Conservation (phyloP, 2,329 filamentous ascomycete genomes). For the Epichloe brachyelytri region DNA sequence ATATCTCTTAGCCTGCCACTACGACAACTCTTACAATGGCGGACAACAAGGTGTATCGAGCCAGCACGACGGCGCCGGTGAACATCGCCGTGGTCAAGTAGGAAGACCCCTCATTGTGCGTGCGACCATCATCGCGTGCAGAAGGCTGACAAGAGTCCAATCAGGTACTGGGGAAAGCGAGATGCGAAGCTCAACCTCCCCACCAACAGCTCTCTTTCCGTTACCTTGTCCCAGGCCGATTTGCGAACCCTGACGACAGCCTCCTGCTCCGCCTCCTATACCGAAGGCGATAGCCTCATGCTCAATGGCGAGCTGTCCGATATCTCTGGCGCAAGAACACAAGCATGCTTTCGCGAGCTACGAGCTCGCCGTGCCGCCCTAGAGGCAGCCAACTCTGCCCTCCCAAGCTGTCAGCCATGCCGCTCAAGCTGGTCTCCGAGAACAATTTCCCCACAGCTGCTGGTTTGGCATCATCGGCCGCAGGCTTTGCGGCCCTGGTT, state of each 20-base stretch:
- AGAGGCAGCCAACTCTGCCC: conserved; percentile 55
- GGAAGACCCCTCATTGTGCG: conserved; percentile 4
- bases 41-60: conserved; percentile 59
- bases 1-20: not conserved
- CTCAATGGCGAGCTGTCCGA: conserved; percentile 78
- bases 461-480: conserved; percentile 64
- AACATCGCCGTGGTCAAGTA: conserved; percentile 98
- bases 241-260: conserved; percentile 93
- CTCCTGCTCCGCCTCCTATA: conserved; percentile 66
- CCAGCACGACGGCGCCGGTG: conserved; percentile 91
- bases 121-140: not conserved
- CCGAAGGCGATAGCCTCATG: conserved; percentile 54
- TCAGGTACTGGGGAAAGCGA: conserved; percentile 88
- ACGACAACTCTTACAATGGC: conserved; percentile 23
- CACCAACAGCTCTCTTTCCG: conserved; percentile 93
- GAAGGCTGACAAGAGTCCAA: not conserved
- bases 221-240: conserved; percentile 88
- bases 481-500: conserved; percentile 58
- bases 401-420: conserved; percentile 68
- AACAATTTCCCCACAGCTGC: conserved; percentile 99
- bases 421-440: conserved; percentile 79
- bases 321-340: conserved; percentile 77
- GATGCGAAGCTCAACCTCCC: conserved; percentile 89
- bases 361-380: conserved; percentile 63
- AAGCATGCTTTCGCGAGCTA: conserved; percentile 84